phyloP scores from a whole-genome alignment of 208 protist genomes.

The Wallacemonas rigidus region DNA sequence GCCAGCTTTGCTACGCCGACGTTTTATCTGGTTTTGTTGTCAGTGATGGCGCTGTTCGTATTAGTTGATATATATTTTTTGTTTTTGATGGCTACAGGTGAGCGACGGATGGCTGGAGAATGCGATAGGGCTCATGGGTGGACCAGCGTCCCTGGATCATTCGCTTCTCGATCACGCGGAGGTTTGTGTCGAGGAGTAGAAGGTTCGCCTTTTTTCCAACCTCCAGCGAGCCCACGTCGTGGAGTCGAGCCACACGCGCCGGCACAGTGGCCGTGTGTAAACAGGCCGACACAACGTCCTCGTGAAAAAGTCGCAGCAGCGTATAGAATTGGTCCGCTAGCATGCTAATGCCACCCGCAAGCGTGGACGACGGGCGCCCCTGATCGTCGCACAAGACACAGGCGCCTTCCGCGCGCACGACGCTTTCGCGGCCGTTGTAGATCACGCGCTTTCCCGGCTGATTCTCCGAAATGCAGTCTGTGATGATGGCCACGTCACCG shows the following conservation, averaged over 20 bases:
- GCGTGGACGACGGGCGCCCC: conserved; percentile 45
- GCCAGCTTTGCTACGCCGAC: too few species aligned
- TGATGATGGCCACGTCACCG: conserved; percentile 64
- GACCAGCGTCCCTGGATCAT: conserved; percentile 58
- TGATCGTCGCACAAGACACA: conserved; percentile 61
- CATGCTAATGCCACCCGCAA: conserved; percentile 63
- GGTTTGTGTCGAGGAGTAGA: conserved; percentile 56
- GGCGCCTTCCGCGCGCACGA: conserved; percentile 58
- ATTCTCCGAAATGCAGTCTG: conserved; percentile 70
- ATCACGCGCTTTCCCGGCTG: conserved; percentile 48
- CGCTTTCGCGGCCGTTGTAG: conserved; percentile 64
- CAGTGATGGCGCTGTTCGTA: conserved; percentile 5
- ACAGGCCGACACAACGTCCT: conserved; percentile 56
- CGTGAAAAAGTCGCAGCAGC: conserved; percentile 57
- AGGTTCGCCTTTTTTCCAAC: conserved; percentile 60
- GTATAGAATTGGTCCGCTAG: conserved; percentile 67
- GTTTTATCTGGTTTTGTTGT: not conserved
- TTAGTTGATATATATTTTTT: conserved; percentile 3
- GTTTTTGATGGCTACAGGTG: conserved; percentile 45
- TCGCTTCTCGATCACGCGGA: conserved; percentile 53
- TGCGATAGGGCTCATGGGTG: conserved; percentile 39
- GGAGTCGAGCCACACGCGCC: conserved; percentile 52
- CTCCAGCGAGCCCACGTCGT: conserved; percentile 47
- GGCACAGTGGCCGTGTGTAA: conserved; percentile 60
- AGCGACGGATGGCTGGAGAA: conserved; percentile 50